Evolutionary conservation across 352 stramenopile species (phyloP), one percentile per base, ranked within the genome.

Genomic region (Pythium vanterpoolii): DNA sequence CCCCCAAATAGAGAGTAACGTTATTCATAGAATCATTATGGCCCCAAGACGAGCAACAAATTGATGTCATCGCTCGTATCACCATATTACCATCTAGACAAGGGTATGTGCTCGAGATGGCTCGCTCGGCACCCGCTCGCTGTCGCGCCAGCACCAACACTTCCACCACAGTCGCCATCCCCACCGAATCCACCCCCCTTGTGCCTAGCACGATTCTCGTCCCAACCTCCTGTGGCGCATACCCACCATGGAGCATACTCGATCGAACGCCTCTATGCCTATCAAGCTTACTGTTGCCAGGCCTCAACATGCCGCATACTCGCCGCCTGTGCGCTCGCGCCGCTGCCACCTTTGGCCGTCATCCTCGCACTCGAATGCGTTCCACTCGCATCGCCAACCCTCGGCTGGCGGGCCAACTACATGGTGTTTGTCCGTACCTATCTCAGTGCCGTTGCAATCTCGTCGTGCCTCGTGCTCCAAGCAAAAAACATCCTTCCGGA

Each of bases 161-260:
- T n/a, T n/a, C n/a, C n/a, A n/a, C n/a, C n/a, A 13, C 1, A 16
- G 34, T 18, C 5, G 9, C 34, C 34, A 2, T 18, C 34, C 9
- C 5, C 34, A 42, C 34, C 14, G 13, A 19, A 16, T 18, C 18
- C 34, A 36, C 6, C 6, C 6, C 13, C 34, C 9, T 42, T 18
- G 5, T 42, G 13, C 13, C 3, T 5, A 10, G 11, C n/a, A 18
- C 34, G 4, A 16, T 42, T 42, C 13, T 9, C 34, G 19, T 59
- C 14, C 39, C 47, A 40, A 40, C 50, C 18, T n/a, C n/a, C n/a
- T n/a, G n/a, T n/a, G n/a, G n/a, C n/a, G n/a, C n/a, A n/a, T n/a
- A 19, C 13, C 16, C 16, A 49, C 28, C 34, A 39, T 21, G 51
- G 39, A 14, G 38, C 51, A 18, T 50, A 59, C 51, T 59, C 38